Conservation (phyloP, 495 filamentous ascomycete genomes). For the Neurospora cerealis region DNA sequence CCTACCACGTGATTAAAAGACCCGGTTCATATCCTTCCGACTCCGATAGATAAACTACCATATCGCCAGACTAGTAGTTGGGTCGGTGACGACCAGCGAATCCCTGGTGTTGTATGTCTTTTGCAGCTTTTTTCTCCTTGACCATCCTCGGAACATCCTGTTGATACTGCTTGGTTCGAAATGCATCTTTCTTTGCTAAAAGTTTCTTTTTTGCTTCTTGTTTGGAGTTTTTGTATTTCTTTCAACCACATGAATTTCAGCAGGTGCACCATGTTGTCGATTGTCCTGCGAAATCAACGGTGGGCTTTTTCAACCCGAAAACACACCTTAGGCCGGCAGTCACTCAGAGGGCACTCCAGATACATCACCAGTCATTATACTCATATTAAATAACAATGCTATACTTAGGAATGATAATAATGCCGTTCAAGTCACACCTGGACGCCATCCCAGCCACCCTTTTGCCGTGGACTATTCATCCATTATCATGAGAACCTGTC, state of each 20-base stretch:
- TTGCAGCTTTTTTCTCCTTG: neutral
- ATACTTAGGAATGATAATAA: neutral
- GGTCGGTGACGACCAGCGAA: constrained; percentile 36
- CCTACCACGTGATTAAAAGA: too few relatives aligned
- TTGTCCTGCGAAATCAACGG: neutral
- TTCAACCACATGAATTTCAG: too few relatives aligned
- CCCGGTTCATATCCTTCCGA: too few relatives aligned
- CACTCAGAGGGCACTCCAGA: neutral
- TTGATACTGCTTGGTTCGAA: too few relatives aligned
- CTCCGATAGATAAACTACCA: too few relatives aligned
- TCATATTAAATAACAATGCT: neutral
- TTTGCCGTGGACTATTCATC: neutral
- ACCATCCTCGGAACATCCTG: too few relatives aligned
- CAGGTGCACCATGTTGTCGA: neutral
- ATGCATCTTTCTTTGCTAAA: too few relatives aligned
- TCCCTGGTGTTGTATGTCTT: constrained; percentile 19
- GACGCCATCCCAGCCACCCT: neutral
- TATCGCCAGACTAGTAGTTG: constrained; percentile 32
- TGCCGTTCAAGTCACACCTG: neutral
- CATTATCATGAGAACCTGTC: neutral
- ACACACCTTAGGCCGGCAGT: neutral
- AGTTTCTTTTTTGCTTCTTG: too few relatives aligned
- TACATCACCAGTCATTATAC: neutral
- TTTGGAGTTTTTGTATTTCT: neutral
- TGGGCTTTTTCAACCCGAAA: neutral